phyloP scores from a whole-genome alignment of 352 stramenopile species.

The Phytophthora rubi region DNA sequence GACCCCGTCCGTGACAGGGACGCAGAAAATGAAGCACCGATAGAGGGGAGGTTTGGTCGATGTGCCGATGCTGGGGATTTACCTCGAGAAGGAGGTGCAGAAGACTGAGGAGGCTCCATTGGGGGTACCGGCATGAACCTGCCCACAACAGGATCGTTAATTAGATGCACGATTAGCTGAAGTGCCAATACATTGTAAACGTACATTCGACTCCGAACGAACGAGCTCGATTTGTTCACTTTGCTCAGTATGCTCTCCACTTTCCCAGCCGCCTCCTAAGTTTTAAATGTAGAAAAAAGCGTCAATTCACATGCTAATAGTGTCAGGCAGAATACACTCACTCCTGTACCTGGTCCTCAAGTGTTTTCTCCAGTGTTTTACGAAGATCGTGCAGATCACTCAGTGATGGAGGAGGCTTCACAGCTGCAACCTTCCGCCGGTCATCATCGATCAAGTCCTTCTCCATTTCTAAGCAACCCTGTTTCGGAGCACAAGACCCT shows the following conservation, averaged over 20 bases:
- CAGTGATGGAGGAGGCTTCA: conserved; percentile 54
- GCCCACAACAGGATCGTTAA: neutral
- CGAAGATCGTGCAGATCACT: conserved; percentile 71
- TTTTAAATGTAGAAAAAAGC: neutral
- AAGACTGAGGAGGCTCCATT: neutral
- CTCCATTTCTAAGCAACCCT: conserved; percentile 88
- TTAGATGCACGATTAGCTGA: neutral
- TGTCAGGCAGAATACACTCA: neutral
- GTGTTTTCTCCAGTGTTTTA: conserved; percentile 63
- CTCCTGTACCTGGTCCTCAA: conserved; percentile 57
- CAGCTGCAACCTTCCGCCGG: conserved; percentile 44
- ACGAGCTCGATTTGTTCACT: conserved; percentile 23
- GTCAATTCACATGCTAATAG: neutral
- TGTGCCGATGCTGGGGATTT: conserved; percentile 11
- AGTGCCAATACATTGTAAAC: neutral
- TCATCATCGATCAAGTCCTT: conserved; percentile 85
- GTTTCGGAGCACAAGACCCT: no score
- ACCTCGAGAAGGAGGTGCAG: neutral
- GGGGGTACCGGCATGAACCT: conserved; percentile 27
- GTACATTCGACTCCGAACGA: conserved; percentile 35
- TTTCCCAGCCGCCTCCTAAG: conserved; percentile 41
- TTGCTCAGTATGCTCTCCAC: conserved; percentile 55
- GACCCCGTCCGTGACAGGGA: conserved; percentile 27
- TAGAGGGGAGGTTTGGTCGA: conserved; percentile 3
- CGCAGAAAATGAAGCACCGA: conserved; percentile 10